A percentile compares a stretch with the other conserved stretches of the same genome.
These are phyloP conservation scores for Colletotrichum australisinense DNA, from an alignment of 2,329 filamentous ascomycete species.

Conservation along the genomic window DNA sequence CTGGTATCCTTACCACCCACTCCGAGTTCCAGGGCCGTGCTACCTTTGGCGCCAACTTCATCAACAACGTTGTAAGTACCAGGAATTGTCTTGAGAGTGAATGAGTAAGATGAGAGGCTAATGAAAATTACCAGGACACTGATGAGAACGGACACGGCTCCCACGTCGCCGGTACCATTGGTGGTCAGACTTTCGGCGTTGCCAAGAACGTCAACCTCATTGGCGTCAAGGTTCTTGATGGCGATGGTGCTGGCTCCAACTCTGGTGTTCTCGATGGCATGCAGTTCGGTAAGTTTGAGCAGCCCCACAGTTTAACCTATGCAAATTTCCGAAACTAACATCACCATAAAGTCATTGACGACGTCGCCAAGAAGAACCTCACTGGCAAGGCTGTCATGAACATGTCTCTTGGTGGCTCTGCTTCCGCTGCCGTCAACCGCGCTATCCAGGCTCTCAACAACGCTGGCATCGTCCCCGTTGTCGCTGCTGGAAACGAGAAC, in stretches of 20 bases:
- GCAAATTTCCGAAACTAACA: not conserved
- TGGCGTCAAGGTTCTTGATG: slow-evolving; percentile 72
- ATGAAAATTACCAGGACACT: slow-evolving; percentile 48
- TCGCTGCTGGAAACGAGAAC: slow-evolving; percentile 71
- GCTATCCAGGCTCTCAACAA: slow-evolving; percentile 61
- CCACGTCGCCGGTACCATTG: slow-evolving; percentile 73
- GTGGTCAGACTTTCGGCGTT: slow-evolving; percentile 69
- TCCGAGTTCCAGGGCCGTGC: slow-evolving; percentile 67
- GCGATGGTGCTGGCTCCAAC: slow-evolving; percentile 58
- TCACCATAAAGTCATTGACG: slow-evolving; percentile 50
- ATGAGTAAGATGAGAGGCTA: not conserved
- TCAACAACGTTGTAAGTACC: slow-evolving; percentile 56
- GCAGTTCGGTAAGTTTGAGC: slow-evolving; percentile 54
- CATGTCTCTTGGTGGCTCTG: slow-evolving; percentile 69
- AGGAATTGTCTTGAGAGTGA: slow-evolving; percentile 9
- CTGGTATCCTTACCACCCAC: slow-evolving; percentile 69
- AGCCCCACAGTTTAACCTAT: not conserved
- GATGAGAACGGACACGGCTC: slow-evolving; percentile 73
- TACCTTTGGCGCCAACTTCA: slow-evolving; percentile 62
- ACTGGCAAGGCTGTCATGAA: slow-evolving; percentile 70
- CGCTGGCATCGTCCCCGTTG: slow-evolving; percentile 66
- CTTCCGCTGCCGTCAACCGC: slow-evolving; percentile 63
- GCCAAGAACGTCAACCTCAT: slow-evolving; percentile 67
- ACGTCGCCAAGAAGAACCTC: slow-evolving; percentile 54
- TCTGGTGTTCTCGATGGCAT: slow-evolving; percentile 69